Base-by-base conservation (phyloP, 306 rosid genomes). In the Echinosophora koreensis region DNA sequence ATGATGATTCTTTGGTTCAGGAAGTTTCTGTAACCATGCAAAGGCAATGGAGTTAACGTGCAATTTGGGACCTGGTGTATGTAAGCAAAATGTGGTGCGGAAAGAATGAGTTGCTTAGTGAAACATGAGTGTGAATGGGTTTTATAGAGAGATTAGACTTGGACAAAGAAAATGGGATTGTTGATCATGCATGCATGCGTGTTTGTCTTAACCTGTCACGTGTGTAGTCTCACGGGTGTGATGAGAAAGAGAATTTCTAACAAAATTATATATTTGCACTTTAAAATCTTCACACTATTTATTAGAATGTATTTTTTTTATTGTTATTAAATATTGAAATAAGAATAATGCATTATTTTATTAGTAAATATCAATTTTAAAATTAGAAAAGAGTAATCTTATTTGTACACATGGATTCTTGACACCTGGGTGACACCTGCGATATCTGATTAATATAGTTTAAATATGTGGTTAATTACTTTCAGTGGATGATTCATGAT, bases 121-220 rank as follows among this genome's bases (percentile, higher is more conserved):
- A 73, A 65, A 77, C 38, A 57, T 47, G 51, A 60, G 65, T 16
- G 46, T 38, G 73, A 71, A 16, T 14, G 6, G 47, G 77, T 65
- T 78, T 54, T 74, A 69, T 77, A 80, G 77, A 28, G 71, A 39
- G 3, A 9, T 32, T 11, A 44, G 34, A n/a, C 59, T 63, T 63
- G 49, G 51, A 37, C 10, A 80, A 67, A 64, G 71, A 67, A 27
- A 71, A 47, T 28, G 63, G 30, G 39, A 63, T 15, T 9, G 64
- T 76, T 22, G 60, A 71, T 54, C 8, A 38, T 47, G 60, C 62
- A 62, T 62, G 81, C 74, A 49, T 30, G 66, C 5, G 30, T 57
- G 69, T 78, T 83, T 76, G 88, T 85, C 86, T 41, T 73, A 13
- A 71, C 68, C 17, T 67, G 83, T 88, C 92, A 90, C 87, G 82